Evolutionary conservation across 768 basidiomycete species (phyloP), one percentile per base, ranked within the genome.

Genomic region (Trametes maxima): DNA sequence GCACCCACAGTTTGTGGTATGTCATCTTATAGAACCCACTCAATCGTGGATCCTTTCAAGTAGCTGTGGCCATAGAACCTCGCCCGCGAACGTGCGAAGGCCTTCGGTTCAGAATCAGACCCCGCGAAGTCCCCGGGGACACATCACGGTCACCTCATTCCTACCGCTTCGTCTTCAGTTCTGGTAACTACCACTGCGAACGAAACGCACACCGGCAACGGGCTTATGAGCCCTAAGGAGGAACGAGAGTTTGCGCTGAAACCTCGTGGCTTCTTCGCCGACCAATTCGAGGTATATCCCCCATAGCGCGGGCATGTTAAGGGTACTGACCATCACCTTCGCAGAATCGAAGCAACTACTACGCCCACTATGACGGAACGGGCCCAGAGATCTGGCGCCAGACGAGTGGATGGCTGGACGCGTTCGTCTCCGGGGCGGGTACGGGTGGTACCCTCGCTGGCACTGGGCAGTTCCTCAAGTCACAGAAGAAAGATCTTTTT

Each of bases 371-470:
- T 64, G 75, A 84, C 36, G 92, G 92, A 6, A 98, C 97, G 0
- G 97, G 93, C 0, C 95, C 94, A 0, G 97, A 98, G 77, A 92
- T 98, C 36, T 94, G 94, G 89, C 80, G 88, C 44, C 97, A 99
- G 72, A 94, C 92, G 7, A 88, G 87, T 68, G 95, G 95, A 12
- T 75, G 77, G 25, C 63, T 97, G 0, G 82, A 91, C 69, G 94
- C 89, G 6, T 98, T 98, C 68, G 88, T 98, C 43, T 85, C 88
- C 28, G 96, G 96, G 1, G 94, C 96, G 57, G 94, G 94, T 86
- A 98, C 96, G 2, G 96, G 97, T 5, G 97, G 97, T 13, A 98
- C 96, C 3, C 84, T 99, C 52, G 89, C 94, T 1, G 96, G 96
- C 0, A 83, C 81, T 5, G 95, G 93, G 0, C 81, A 77, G 52